Conservation (phyloP, 1,139 yeast genomes). For the Sugiyamaella paludigena region DNA sequence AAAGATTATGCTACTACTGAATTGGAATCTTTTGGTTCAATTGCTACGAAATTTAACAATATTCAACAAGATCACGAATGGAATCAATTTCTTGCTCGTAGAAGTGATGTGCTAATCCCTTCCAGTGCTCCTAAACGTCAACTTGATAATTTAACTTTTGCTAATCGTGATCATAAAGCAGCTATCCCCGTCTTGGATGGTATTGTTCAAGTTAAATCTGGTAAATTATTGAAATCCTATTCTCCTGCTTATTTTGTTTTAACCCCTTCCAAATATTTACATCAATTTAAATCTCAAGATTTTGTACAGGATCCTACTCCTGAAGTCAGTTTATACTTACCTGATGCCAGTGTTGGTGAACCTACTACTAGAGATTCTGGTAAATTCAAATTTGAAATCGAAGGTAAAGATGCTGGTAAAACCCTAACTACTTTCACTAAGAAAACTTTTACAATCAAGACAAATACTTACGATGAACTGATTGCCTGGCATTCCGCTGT, state of each 20-base stretch:
- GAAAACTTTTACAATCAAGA: constrained; percentile 45
- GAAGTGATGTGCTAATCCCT: constrained; percentile 36
- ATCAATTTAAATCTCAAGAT: constrained; percentile 47
- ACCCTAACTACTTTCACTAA: constrained; percentile 35
- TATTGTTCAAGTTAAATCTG: constrained; percentile 44
- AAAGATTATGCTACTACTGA: constrained; percentile 33
- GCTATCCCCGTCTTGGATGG: constrained; percentile 49
- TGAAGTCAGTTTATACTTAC: constrained; percentile 46
- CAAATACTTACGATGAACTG: constrained; percentile 46
- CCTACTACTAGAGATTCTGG: constrained; percentile 37
- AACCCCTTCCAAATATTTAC: constrained; percentile 45
- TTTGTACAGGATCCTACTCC: constrained; percentile 44
- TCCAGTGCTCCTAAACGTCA: constrained; percentile 40
- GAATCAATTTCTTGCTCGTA: constrained; percentile 40
- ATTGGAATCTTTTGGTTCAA: constrained; percentile 32
- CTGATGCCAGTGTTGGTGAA: constrained; percentile 45
- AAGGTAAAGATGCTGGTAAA: constrained; percentile 45
- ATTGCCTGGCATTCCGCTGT: constrained; percentile 47
- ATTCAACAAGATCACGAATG: constrained; percentile 46
- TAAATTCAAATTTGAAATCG: constrained; percentile 43
- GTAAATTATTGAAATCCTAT: constrained; percentile 44
- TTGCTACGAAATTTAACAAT: constrained; percentile 35
- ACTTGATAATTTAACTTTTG: constrained; percentile 39
- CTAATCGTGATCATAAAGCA: constrained; percentile 42
- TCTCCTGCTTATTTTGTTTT: constrained; percentile 46